A percentile compares a stretch with the other conserved stretches of the same genome.
Evolutionary conservation across 768 basidiomycete genomes (phyloP).

Genomic region (Trametes cinnabarina): DNA sequence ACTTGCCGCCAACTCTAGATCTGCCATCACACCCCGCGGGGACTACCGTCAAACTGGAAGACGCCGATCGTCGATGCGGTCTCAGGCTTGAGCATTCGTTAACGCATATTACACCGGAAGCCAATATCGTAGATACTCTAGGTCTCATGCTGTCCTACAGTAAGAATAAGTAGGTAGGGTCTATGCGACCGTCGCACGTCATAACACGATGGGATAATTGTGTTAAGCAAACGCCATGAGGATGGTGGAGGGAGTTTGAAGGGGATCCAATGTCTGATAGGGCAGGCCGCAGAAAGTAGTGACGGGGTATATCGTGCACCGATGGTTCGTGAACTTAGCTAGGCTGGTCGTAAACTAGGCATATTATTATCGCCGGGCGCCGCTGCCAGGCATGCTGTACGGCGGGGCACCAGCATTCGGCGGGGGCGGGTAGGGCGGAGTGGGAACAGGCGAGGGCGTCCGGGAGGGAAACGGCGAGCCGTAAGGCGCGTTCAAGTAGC

Average conservation of each 20-base stretch:
- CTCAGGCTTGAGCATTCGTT: neutral
- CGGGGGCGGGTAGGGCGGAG: constrained; percentile 24
- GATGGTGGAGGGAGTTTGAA: neutral
- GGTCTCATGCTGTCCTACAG: constrained; percentile 14
- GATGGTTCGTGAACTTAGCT: constrained; percentile 14
- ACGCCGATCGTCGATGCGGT: neutral
- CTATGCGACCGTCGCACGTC: constrained; percentile 5
- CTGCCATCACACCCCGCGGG: too few species aligned
- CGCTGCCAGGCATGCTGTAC: constrained; percentile 15
- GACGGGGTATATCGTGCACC: constrained; percentile 21
- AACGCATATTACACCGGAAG: constrained; percentile 12
- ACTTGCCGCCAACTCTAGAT: too few species aligned
- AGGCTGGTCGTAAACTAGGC: constrained; percentile 18
- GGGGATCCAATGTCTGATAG: constrained; percentile 12
- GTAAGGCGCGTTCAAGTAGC: constrained; percentile 49
- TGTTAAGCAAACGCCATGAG: constrained; percentile 15
- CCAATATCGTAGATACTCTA: constrained; percentile 21
- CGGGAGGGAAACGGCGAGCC: constrained; percentile 51
- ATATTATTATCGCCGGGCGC: constrained; percentile 22
- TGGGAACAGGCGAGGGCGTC: constrained; percentile 42
- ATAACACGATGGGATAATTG: constrained; percentile 10
- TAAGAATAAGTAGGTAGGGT: neutral
- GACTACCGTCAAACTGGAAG: neutral
- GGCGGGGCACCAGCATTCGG: constrained; percentile 5
- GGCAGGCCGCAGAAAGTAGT: neutral